Conservation (phyloP, 441 rosid genomes). For the Geranium incanum region DNA sequence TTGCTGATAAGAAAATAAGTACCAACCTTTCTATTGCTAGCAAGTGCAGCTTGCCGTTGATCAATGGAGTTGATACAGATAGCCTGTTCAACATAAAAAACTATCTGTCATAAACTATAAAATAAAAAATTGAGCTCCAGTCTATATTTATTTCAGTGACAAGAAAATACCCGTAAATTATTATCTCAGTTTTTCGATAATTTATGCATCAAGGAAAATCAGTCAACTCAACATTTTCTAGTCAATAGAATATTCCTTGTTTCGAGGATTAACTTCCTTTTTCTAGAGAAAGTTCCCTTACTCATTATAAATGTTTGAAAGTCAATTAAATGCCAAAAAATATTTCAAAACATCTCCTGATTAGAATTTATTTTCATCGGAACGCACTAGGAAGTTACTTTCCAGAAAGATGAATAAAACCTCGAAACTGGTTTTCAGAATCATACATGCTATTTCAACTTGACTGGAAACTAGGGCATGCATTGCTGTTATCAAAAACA, state of each 20-base stretch:
- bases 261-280: neutral
- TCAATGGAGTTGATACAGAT: slow-evolving; percentile 64
- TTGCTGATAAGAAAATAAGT: neutral
- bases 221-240: slow-evolving; percentile 18
- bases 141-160: neutral
- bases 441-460: neutral
- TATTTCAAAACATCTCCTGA: neutral
- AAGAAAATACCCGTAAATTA: neutral
- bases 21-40: slow-evolving; percentile 90
- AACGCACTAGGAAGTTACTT: neutral
- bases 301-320: neutral
- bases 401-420: neutral
- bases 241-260: neutral
- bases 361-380: neutral
- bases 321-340: neutral
- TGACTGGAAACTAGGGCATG: neutral
- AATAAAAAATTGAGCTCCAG: slow-evolving; percentile 14
- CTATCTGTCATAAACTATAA: slow-evolving; percentile 16
- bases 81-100: slow-evolving; percentile 52
- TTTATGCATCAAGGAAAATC: neutral
- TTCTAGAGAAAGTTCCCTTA: neutral
- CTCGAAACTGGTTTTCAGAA: neutral
- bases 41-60: slow-evolving; percentile 70
- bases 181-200: neutral
- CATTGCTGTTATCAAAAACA: slow-evolving; percentile 16